Evolutionary conservation across 345 rosid species (phyloP), one percentile per base, ranked within the genome.

Genomic region (Erucastrum elatum): DNA sequence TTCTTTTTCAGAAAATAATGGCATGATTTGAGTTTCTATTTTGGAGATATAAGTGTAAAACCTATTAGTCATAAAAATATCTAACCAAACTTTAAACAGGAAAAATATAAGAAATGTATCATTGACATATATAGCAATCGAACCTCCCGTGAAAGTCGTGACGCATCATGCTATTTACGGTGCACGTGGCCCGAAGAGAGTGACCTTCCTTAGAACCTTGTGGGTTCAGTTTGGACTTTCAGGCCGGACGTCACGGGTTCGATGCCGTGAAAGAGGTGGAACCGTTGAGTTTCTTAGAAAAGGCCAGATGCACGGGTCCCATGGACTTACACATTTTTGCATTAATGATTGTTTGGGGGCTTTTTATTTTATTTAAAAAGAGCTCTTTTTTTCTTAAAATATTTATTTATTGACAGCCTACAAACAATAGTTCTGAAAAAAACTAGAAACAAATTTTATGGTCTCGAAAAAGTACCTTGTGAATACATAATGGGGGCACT

Each of bases 201-300:
- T 61, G 75, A 62, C 82, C 78, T 66, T 44, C 25, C 64, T 17
- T n/a, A 72, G 77, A 82, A 79, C 88, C 85, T 78, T 66, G 69
- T 81, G 81, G 85, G 86, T 89, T 86, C 69, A 74, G 75, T 82
- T 81, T 75, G 81, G 80, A 55, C 58, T 71, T 64, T 71, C 70
- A 68, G 66, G 26, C 39, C 79, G 67, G 73, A 59, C 73, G 78
- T 64, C 67, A 75, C 82, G 76, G 82, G 46, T 17, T 16, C 66
- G 70, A 63, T 81, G 66, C 76, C 68, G 71, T 70, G 58, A 41
- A 63, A 58, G 59, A 13, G 74, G 64, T 70, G 83, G 39, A 74
- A 72, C 73, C 46, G 71, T 64, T 77, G 26, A 72, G 56, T 10
- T 63, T 29, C 41, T 71, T 6, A 26, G 17, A 31, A 31, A 60